These are phyloP conservation scores for Mortierella hygrophila DNA, from an alignment of 192 early-diverging fungal genomes.

Conservation along the genomic window DNA sequence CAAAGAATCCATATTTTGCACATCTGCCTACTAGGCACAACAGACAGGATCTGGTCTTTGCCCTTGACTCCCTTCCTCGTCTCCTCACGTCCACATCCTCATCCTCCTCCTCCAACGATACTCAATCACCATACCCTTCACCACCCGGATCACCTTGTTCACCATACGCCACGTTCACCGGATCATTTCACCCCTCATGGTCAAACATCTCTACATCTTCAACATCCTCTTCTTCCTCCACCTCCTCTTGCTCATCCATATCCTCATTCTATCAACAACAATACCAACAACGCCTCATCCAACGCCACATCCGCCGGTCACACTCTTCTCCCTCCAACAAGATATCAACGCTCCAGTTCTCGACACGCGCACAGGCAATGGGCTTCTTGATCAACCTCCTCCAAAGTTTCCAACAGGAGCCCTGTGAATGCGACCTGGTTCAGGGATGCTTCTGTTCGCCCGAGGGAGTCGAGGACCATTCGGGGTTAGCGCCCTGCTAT, in stretches of 20 bases:
- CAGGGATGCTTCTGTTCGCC: slow-evolving; percentile 39
- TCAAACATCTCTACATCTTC: slow-evolving; percentile 14
- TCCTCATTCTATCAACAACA: slow-evolving; percentile 3
- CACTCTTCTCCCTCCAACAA: slow-evolving; percentile 2
- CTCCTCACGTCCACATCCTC: slow-evolving; percentile 20
- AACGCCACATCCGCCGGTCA: slow-evolving; percentile 13
- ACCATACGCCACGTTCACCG: slow-evolving; percentile 2
- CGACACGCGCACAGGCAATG: slow-evolving; percentile 54
- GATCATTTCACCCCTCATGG: slow-evolving; percentile 3
- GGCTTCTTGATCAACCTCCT: slow-evolving; percentile 44
- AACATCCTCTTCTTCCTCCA: slow-evolving; percentile 11
- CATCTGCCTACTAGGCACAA: slow-evolving; percentile 45
- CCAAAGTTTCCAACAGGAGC: slow-evolving; percentile 29
- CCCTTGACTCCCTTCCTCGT: slow-evolving; percentile 37
- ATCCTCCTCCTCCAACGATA: neutral
- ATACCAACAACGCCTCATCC: slow-evolving; percentile 25
- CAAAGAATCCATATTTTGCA: slow-evolving; percentile 44
- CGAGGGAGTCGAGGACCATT: slow-evolving; percentile 39
- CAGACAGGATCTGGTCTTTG: slow-evolving; percentile 47
- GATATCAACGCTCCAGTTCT: slow-evolving; percentile 28
- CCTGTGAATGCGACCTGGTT: slow-evolving; percentile 42
- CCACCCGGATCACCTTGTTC: slow-evolving; percentile 4
- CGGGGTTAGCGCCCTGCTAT: slow-evolving; percentile 44
- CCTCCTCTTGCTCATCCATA: slow-evolving; percentile 13
- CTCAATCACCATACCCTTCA: slow-evolving; percentile 4